phyloP scores from a whole-genome alignment of 2,329 filamentous ascomycete genomes.

The Penicillium hesseltinei region DNA sequence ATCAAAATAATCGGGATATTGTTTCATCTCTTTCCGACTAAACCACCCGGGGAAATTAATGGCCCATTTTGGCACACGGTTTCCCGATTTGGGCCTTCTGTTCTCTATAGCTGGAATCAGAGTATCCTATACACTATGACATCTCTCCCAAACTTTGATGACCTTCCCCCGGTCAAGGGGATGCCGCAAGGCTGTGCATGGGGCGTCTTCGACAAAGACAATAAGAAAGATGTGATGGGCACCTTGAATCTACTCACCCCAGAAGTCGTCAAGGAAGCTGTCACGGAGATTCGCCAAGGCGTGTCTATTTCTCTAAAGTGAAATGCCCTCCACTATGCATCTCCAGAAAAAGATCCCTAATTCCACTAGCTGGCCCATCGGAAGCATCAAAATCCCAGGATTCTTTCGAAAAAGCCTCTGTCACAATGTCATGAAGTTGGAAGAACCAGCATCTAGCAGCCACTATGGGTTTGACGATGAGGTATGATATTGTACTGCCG shows the following conservation, averaged over 20 bases:
- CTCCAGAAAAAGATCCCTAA: not conserved
- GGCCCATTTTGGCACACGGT: not conserved
- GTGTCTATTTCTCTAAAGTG: constrained; percentile 45
- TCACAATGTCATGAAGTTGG: constrained; percentile 27
- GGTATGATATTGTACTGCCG: constrained; percentile 1
- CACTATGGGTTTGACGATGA: constrained; percentile 46
- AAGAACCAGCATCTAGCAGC: constrained; percentile 36
- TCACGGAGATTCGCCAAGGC: constrained; percentile 44
- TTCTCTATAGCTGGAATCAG: not conserved
- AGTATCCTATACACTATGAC: not conserved
- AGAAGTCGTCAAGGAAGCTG: constrained; percentile 43
- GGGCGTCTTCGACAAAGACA: constrained; percentile 42
- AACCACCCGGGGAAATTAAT: not conserved
- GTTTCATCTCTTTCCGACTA: not conserved
- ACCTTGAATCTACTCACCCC: constrained; percentile 48
- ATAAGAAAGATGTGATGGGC: constrained; percentile 45
- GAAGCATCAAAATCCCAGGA: constrained; percentile 37
- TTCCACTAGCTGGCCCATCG: constrained; percentile 21
- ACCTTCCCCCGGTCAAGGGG: constrained; percentile 41
- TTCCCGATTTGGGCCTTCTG: not conserved
- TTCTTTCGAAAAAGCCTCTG: constrained; percentile 35
- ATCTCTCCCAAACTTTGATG: constrained; percentile 37
- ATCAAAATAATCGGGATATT: not conserved
- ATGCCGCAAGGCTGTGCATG: constrained; percentile 47
- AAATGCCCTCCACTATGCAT: constrained; percentile 21